Evolutionary conservation across 371 early-diverging fungal species (phyloP), one percentile per base, ranked within the genome.

Genomic region (Vittaforma corneae): DNA sequence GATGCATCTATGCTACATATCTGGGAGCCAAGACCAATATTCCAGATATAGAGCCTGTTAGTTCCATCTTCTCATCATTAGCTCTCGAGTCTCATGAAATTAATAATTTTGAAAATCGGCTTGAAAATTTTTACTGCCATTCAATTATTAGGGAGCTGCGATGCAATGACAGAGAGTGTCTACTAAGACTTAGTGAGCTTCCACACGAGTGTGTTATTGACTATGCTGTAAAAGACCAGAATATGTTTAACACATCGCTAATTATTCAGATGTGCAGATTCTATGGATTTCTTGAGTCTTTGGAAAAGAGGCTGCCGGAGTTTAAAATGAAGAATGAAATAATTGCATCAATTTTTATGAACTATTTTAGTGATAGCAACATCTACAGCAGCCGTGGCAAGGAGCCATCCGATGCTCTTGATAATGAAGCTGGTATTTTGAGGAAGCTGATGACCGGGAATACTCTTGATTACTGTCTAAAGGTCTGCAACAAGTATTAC

Each of bases 91-190:
- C 16, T 34, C 5, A 9, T 40, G 9, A 55, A 9, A 16, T 55
- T 55, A 28, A 24, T 34, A 5, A 26, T 40, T 55, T 37, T 34
- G 51, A 30, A 42, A 71, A 24, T 3, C 60, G 58, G 70, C 54
- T 71, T 62, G 32, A 51, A 45, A 54, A 24, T 22, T 67, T 61
- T 65, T 57, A 26, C 4, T 18, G 34, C 11, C 52, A 9, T 18
- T 30, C 6, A 14, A 55, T 72, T 26, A 72, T 72, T 57, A 34
- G 1, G 28, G 55, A 37, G 11, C 28, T 0, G 37, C 26, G 14
- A 18, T 62, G 9, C 28, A 11, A 32, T 26, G 38, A 11, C 14
- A 2, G 18, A 62, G 60, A 62, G 28, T 55, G 55, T 40, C 16
- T 6, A 18, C 26, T 30, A 9, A 37, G 35, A 28, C 55, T 55